Conservation (phyloP, 2,329 filamentous ascomycete genomes). For the Cladosporium cucumerinum region DNA sequence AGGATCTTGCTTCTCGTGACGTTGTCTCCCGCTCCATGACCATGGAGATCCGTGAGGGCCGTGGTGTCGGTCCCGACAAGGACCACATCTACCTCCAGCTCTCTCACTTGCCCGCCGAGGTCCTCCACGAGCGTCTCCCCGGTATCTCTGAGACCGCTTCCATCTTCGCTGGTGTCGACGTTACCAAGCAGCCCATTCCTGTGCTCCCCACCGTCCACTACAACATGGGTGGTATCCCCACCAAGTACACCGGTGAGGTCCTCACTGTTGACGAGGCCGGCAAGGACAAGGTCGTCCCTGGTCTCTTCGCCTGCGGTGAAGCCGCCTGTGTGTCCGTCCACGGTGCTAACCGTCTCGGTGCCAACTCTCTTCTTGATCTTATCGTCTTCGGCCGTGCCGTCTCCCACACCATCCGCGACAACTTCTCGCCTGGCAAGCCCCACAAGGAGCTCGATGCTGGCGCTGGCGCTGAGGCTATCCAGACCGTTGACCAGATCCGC, state of each 20-base stretch:
- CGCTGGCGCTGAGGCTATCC: slow-evolving; percentile 82
- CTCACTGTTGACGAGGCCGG: slow-evolving; percentile 81
- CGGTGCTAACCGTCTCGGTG: slow-evolving; percentile 94
- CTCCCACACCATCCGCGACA: slow-evolving; percentile 94
- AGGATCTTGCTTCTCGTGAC: slow-evolving; percentile 94
- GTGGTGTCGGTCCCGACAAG: slow-evolving; percentile 94
- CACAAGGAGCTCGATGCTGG: slow-evolving; percentile 79
- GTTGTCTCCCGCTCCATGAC: slow-evolving; percentile 98
- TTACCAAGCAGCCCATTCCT: slow-evolving; percentile 93
- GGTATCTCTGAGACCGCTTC: slow-evolving; percentile 98
- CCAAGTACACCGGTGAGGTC: slow-evolving; percentile 95
- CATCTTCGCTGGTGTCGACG: slow-evolving; percentile 96
- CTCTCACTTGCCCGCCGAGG: slow-evolving; percentile 86
- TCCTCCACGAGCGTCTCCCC: slow-evolving; percentile 92
- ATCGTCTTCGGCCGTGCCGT: slow-evolving; percentile 98
- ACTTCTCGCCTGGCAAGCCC: slow-evolving; percentile 77
- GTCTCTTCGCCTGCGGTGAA: slow-evolving; percentile 94
- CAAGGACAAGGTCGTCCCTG: slow-evolving; percentile 88
- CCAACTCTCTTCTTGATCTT: slow-evolving; percentile 96
- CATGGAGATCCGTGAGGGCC: slow-evolving; percentile 94
- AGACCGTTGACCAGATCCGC: slow-evolving; percentile 79
- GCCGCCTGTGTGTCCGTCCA: slow-evolving; percentile 97
- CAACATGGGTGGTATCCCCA: slow-evolving; percentile 99
- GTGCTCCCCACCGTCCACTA: slow-evolving; percentile 97
- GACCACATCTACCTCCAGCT: slow-evolving; percentile 99